A percentile compares a stretch with the other conserved stretches of the same genome.
Conservation (phyloP, 176 grass and related monocot species). For the Melocanna baccifera region DNA sequence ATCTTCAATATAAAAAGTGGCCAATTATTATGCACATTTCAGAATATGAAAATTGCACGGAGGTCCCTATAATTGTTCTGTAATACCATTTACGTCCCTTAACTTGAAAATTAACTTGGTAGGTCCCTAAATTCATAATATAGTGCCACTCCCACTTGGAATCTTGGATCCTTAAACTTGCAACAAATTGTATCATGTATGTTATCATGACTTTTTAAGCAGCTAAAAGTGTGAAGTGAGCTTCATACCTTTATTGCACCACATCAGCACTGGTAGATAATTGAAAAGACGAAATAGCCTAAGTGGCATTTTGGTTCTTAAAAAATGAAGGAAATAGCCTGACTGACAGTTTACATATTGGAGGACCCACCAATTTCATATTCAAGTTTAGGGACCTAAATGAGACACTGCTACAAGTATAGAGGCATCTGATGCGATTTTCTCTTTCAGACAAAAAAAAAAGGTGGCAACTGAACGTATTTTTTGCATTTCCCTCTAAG, state of each 20-base stretch:
- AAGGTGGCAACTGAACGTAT: background rate
- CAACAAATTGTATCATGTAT: background rate
- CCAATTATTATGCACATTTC: background rate
- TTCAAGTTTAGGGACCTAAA: background rate
- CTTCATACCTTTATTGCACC: background rate
- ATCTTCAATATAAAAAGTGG: conserved; percentile 14
- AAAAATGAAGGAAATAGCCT: background rate
- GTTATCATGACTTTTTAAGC: background rate
- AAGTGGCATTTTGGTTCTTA: background rate
- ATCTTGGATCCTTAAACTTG: background rate
- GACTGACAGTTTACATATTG: background rate
- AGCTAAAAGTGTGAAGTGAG: background rate
- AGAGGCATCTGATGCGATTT: conserved; percentile 8
- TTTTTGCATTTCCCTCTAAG: conserved; percentile 6
- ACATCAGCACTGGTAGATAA: background rate
- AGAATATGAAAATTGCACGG: background rate
- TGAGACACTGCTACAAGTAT: background rate
- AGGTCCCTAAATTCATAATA: no score
- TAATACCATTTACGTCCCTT: background rate
- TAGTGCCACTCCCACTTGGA: no score
- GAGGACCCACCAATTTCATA: background rate
- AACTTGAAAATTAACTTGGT: no score
- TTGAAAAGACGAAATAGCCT: background rate
- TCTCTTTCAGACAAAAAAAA: conserved; percentile 31
- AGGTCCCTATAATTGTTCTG: background rate